phyloP scores from a whole-genome alignment of 192 early-diverging fungal species.

The Obelidium mucronatum region DNA sequence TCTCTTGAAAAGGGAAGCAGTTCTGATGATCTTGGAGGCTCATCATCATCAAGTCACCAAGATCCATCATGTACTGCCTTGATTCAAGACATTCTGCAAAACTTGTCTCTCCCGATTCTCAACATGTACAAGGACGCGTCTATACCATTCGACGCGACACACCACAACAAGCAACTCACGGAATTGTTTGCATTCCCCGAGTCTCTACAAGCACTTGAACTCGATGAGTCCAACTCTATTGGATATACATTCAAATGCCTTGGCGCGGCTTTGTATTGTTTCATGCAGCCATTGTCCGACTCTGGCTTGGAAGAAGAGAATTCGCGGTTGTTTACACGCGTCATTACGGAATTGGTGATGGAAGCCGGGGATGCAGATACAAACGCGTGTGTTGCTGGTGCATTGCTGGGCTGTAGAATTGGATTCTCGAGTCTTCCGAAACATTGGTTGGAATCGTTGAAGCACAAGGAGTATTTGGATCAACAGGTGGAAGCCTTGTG shows the following conservation, averaged over 20 bases:
- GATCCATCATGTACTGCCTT: not conserved
- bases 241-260: slow-evolving; percentile 66
- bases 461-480: not conserved
- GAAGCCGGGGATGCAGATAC: slow-evolving; percentile 68
- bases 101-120: not conserved
- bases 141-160: not conserved
- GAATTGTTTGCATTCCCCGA: not conserved
- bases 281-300: slow-evolving; percentile 37
- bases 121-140: not conserved
- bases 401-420: slow-evolving; percentile 56
- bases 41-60: not conserved
- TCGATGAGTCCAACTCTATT: slow-evolving; percentile 47
- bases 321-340: slow-evolving; percentile 44
- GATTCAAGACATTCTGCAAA: not conserved
- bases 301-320: not conserved
- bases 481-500: not conserved
- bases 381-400: slow-evolving; percentile 61
- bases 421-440: slow-evolving; percentile 53
- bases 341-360: slow-evolving; percentile 55
- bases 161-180: not conserved
- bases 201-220: slow-evolving; percentile 43
- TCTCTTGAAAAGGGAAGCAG: not conserved
- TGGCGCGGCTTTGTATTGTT: slow-evolving; percentile 47
- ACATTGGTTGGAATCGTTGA: slow-evolving; percentile 55
- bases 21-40: not conserved